Conservation (phyloP, 2,329 filamentous ascomycete species). For the Hymenoscyphus albidus region DNA sequence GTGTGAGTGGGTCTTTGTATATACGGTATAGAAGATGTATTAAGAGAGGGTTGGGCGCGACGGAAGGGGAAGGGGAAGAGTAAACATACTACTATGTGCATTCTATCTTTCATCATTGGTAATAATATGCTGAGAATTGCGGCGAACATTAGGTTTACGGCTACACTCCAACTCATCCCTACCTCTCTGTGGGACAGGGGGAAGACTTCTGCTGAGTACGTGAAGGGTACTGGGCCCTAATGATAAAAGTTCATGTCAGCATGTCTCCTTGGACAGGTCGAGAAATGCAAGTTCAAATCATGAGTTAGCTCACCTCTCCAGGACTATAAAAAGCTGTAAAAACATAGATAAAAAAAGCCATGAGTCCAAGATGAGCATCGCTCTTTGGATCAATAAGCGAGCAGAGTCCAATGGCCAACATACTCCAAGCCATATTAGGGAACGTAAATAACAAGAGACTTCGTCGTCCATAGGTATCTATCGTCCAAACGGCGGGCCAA, state of each 20-base stretch:
- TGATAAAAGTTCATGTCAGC: not conserved
- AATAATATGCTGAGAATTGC: slow-evolving; percentile 54
- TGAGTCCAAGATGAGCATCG: slow-evolving; percentile 45
- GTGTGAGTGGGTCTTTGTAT: slow-evolving; percentile 9
- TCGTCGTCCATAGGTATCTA: slow-evolving; percentile 60
- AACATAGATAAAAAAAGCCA: slow-evolving; percentile 57
- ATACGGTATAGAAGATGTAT: not conserved
- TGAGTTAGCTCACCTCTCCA: slow-evolving; percentile 38
- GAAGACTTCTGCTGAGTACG: slow-evolving; percentile 67
- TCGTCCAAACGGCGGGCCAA: slow-evolving; percentile 61
- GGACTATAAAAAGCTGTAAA: slow-evolving; percentile 62
- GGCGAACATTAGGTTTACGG: slow-evolving; percentile 59
- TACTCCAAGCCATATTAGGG: slow-evolving; percentile 61
- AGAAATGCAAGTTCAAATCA: not conserved
- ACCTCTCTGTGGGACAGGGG: slow-evolving; percentile 67
- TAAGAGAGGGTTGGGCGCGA: not conserved
- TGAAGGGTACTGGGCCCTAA: slow-evolving; percentile 64
- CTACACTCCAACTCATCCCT: slow-evolving; percentile 67
- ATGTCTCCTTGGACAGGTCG: not conserved
- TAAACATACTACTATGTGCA: slow-evolving; percentile 18
- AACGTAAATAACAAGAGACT: slow-evolving; percentile 60
- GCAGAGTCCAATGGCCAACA: slow-evolving; percentile 54
- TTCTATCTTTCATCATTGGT: slow-evolving; percentile 40
- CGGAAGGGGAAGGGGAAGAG: not conserved
- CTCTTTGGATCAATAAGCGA: slow-evolving; percentile 43